These are phyloP conservation scores for Aristolochia fimbriata DNA, from an alignment of 164 flowering plant species.

Conservation along the genomic window DNA sequence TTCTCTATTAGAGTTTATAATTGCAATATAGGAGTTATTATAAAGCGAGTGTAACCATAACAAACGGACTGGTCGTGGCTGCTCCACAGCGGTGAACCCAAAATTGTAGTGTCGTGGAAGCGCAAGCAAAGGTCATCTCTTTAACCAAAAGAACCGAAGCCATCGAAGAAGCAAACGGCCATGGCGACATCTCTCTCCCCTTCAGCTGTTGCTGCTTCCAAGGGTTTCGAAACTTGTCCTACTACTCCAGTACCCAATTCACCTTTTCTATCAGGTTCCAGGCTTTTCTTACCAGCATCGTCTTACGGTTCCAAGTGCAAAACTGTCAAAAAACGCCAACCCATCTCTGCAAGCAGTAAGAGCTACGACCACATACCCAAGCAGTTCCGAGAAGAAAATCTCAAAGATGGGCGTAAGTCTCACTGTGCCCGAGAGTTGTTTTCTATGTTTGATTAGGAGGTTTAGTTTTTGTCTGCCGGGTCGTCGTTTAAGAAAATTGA, in stretches of 20 bases:
- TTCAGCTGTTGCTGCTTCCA: constrained; percentile 15
- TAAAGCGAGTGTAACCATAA: too few relatives aligned
- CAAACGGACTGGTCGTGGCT: too few relatives aligned
- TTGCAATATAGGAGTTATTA: too few relatives aligned
- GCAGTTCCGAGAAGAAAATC: constrained; percentile 70
- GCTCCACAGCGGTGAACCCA: too few relatives aligned
- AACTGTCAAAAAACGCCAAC: background rate
- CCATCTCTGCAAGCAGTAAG: constrained; percentile 21
- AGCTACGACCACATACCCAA: constrained; percentile 59
- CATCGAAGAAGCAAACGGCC: background rate
- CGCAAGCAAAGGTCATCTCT: too few relatives aligned
- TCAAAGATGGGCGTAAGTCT: constrained; percentile 70
- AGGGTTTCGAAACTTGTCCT: constrained; percentile 5
- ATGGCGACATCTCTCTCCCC: constrained; percentile 46
- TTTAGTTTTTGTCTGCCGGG: background rate
- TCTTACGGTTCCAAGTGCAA: background rate
- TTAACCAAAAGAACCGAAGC: too few relatives aligned
- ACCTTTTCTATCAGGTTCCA: constrained; percentile 23
- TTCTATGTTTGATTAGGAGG: background rate
- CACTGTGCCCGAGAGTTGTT: background rate
- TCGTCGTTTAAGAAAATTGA: background rate
- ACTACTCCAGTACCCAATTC: constrained; percentile 20
- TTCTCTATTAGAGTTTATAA: too few relatives aligned
- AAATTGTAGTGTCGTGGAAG: too few relatives aligned
- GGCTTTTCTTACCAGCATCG: constrained; percentile 13